phyloP scores from a whole-genome alignment of 441 rosid species.

The Hura crepitans region DNA sequence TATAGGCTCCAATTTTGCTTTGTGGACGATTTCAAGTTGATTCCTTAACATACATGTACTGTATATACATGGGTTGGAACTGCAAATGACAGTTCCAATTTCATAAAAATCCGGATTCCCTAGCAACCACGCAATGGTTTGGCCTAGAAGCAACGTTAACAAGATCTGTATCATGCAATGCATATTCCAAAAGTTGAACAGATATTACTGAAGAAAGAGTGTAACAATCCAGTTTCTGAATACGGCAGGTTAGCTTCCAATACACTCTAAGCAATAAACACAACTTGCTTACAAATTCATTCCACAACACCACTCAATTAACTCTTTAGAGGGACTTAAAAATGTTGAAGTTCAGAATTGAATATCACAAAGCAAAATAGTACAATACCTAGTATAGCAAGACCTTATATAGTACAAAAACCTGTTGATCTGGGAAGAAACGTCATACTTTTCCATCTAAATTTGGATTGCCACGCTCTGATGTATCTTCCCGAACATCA shows the following conservation, averaged over 20 bases:
- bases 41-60: no score
- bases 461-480: slow-evolving; percentile 30
- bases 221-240: neutral
- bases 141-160: neutral
- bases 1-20: no score
- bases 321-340: slow-evolving; percentile 1
- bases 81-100: no score
- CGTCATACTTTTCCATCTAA: slow-evolving; percentile 32
- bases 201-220: no score
- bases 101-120: no score
- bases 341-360: neutral
- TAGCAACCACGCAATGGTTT: no score
- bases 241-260: neutral
- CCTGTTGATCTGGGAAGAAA: slow-evolving; percentile 15
- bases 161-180: neutral
- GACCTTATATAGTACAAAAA: neutral
- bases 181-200: neutral
- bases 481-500: slow-evolving; percentile 38
- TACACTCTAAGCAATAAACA: slow-evolving; percentile 11
- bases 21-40: no score
- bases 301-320: slow-evolving; percentile 1
- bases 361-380: neutral
- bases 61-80: no score
- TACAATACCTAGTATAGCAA: neutral
- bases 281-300: slow-evolving; percentile 19